Evolutionary conservation across 2,329 filamentous ascomycete genomes (phyloP).

Genomic region (Penicillium sp.): DNA sequence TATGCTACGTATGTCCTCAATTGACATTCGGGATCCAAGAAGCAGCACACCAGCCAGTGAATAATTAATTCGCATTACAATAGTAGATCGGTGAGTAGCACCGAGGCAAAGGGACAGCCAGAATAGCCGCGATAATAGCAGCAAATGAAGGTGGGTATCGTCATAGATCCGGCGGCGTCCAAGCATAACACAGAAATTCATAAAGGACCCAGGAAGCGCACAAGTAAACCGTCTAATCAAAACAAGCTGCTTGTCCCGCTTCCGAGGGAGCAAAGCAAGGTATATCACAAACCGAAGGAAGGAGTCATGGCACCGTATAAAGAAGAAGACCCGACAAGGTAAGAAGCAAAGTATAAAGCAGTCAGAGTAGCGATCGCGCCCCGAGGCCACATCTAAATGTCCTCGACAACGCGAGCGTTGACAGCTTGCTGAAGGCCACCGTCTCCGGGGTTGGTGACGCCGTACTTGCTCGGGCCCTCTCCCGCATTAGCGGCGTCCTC

Average conservation of each 20-base stretch:
- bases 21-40: too few species aligned
- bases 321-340: too few species aligned
- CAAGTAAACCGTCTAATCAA: neutral
- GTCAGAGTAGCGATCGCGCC: too few species aligned
- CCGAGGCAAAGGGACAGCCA: slow-evolving; percentile 7
- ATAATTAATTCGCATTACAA: slow-evolving; percentile 6
- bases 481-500: slow-evolving; percentile 50
- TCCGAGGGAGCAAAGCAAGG: slow-evolving; percentile 5
- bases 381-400: slow-evolving; percentile 57
- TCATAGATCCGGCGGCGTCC: slow-evolving; percentile 18
- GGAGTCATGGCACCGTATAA: slow-evolving; percentile 15
- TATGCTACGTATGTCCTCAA: too few species aligned
- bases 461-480: slow-evolving; percentile 54
- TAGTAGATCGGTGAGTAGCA: slow-evolving; percentile 4
- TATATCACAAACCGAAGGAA: slow-evolving; percentile 12
- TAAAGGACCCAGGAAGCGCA: neutral
- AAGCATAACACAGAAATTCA: slow-evolving; percentile 19
- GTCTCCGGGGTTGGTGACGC: slow-evolving; percentile 35
- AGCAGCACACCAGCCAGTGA: too few species aligned
- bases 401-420: slow-evolving; percentile 77
- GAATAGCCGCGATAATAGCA: neutral
- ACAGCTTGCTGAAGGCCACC: slow-evolving; percentile 75
- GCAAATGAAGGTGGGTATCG: slow-evolving; percentile 36
- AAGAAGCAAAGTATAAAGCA: neutral
- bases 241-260: neutral